Evolutionary conservation across 176 grass and related monocot species (phyloP).

Genomic region (Puya raimondii): DNA sequence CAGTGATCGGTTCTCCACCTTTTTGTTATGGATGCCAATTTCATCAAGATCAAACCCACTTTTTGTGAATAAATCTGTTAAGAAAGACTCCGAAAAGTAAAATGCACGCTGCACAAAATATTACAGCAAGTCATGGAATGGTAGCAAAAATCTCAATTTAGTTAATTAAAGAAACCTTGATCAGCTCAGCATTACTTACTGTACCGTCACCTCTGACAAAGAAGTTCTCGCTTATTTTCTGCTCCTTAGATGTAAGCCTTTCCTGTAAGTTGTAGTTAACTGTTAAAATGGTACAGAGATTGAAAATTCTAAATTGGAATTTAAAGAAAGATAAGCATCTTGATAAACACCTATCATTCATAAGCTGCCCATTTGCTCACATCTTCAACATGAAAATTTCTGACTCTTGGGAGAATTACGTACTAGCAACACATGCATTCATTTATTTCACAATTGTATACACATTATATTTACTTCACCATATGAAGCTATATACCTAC

Average conservation of each 20-base stretch:
- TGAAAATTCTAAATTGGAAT: too few relatives aligned
- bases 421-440: too few relatives aligned
- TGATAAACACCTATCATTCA: too few relatives aligned
- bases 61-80: constrained; percentile 51
- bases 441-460: too few relatives aligned
- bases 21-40: constrained; percentile 69
- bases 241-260: constrained; percentile 78
- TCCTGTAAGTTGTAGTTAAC: constrained; percentile 44
- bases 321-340: too few relatives aligned
- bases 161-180: constrained; percentile 5
- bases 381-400: too few relatives aligned
- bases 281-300: not conserved
- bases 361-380: too few relatives aligned
- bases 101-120: constrained; percentile 59
- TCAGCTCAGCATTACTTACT: constrained; percentile 31
- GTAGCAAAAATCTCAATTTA: constrained; percentile 2
- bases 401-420: too few relatives aligned
- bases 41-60: constrained; percentile 65
- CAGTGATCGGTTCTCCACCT: constrained; percentile 81
- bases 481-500: too few relatives aligned
- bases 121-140: constrained; percentile 10
- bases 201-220: constrained; percentile 98
- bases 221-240: constrained; percentile 94
- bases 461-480: too few relatives aligned
- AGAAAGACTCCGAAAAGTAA: constrained; percentile 73